Conservation (phyloP, 1,284 basidiomycete genomes). For the Sporisorium scitamineum region DNA sequence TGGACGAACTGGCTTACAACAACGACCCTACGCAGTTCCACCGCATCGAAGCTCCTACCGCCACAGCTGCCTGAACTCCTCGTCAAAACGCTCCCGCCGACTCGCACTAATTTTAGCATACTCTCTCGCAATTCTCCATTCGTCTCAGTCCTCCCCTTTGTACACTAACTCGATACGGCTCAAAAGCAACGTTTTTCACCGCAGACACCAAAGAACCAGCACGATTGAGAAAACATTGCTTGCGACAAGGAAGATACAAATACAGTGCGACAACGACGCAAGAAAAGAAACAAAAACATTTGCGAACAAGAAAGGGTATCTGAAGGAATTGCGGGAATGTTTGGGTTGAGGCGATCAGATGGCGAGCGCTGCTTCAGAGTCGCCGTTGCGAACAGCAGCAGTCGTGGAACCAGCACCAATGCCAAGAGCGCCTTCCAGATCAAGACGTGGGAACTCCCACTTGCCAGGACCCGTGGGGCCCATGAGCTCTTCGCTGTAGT, state of each 20-base stretch:
- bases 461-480: slow-evolving; percentile 72
- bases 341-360: slow-evolving; percentile 8
- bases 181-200: neutral
- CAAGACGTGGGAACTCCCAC: slow-evolving; percentile 58
- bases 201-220: neutral
- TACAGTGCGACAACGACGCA: slow-evolving; percentile 8
- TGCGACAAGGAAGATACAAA: slow-evolving; percentile 25
- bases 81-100: neutral
- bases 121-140: slow-evolving; percentile 1
- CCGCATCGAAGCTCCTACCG: slow-evolving; percentile 47
- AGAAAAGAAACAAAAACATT: neutral
- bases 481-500: slow-evolving; percentile 87
- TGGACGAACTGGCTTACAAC: slow-evolving; percentile 75
- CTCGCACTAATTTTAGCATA: slow-evolving; percentile 1
- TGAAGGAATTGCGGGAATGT: neutral
- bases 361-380: slow-evolving; percentile 17
- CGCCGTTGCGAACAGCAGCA: slow-evolving; percentile 7
- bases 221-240: slow-evolving; percentile 8
- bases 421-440: slow-evolving; percentile 46
- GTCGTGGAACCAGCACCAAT: slow-evolving; percentile 16
- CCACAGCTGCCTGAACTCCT: slow-evolving; percentile 13
- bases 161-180: slow-evolving; percentile 18
- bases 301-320: slow-evolving; percentile 14
- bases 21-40: slow-evolving; percentile 69
- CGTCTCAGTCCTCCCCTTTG: neutral